A percentile compares a stretch with the other conserved stretches of the same genome.
These are phyloP conservation scores for Amphirosellinia nigrospora DNA, from an alignment of 495 filamentous ascomycete genomes.

Conservation along the genomic window DNA sequence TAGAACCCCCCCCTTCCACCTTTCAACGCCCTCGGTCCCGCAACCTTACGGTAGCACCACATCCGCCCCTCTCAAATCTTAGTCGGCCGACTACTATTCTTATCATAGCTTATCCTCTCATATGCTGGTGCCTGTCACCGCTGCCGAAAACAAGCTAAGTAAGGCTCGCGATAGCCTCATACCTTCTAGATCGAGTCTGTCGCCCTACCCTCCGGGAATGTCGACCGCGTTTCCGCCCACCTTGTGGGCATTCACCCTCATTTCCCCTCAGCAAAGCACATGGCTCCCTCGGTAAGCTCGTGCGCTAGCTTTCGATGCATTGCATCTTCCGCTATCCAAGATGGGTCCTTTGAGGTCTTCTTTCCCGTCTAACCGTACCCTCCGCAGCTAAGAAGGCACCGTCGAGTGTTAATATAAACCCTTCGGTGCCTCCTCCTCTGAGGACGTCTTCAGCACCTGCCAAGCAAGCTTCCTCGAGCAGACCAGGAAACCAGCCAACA, in stretches of 20 bases:
- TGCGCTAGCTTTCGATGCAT: neutral
- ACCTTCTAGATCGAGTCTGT: constrained; percentile 8
- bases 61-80: constrained; percentile 4
- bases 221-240: constrained; percentile 31
- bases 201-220: constrained; percentile 21
- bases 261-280: constrained; percentile 11
- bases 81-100: constrained; percentile 21
- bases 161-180: constrained; percentile 18
- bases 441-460: constrained; percentile 4
- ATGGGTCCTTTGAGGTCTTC: constrained; percentile 10
- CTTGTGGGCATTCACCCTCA: neutral
- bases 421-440: neutral
- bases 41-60: constrained; percentile 17
- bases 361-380: constrained; percentile 31
- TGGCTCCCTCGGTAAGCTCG: neutral
- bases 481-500: constrained; percentile 20
- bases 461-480: constrained; percentile 15
- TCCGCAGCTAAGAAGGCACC: neutral
- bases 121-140: neutral
- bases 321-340: neutral
- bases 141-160: neutral
- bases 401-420: constrained; percentile 24
- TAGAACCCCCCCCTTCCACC: too few species aligned
- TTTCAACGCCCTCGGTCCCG: constrained; percentile 27
- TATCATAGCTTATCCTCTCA: neutral